Conservation (phyloP, 495 filamentous ascomycete genomes). For the Terfezia boudieri region DNA sequence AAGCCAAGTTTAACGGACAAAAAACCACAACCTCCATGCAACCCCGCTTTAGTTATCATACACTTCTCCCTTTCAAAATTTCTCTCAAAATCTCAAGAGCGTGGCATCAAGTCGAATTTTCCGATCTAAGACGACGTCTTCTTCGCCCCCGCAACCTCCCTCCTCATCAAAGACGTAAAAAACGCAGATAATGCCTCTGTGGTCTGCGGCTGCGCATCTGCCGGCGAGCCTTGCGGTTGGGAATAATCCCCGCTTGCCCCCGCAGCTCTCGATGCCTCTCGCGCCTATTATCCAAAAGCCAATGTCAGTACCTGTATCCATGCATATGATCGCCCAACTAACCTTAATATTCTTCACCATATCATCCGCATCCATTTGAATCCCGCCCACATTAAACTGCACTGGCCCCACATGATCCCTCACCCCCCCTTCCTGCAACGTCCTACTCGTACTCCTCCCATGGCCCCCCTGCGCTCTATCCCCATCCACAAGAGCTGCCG, state of each 20-base stretch:
- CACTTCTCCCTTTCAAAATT: too few species aligned
- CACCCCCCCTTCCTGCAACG: slow-evolving; percentile 34
- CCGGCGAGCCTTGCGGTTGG: not conserved
- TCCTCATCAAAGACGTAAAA: slow-evolving; percentile 44
- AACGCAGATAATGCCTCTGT: slow-evolving; percentile 46
- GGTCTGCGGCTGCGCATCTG: slow-evolving; percentile 15
- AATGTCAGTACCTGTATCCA: slow-evolving; percentile 1
- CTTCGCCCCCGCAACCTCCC: slow-evolving; percentile 10
- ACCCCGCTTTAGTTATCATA: too few species aligned
- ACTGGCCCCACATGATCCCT: slow-evolving; percentile 86
- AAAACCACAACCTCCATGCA: too few species aligned
- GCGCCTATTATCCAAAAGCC: slow-evolving; percentile 21
- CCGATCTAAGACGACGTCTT: not conserved
- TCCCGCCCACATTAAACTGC: slow-evolving; percentile 92
- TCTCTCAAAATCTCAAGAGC: too few species aligned
- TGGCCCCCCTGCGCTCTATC: slow-evolving; percentile 21
- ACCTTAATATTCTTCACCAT: slow-evolving; percentile 80
- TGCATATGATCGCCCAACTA: slow-evolving; percentile 5
- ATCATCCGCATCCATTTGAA: slow-evolving; percentile 90
- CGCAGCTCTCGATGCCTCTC: slow-evolving; percentile 32
- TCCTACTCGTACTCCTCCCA: slow-evolving; percentile 22
- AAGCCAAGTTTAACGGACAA: too few species aligned
- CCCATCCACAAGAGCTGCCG: slow-evolving; percentile 3
- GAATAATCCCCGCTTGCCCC: slow-evolving; percentile 10
- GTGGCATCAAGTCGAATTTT: too few species aligned